A percentile compares a stretch with the other conserved stretches of the same genome.
Conservation (phyloP, 495 filamentous ascomycete genomes). For the Cladorrhinum samala region DNA sequence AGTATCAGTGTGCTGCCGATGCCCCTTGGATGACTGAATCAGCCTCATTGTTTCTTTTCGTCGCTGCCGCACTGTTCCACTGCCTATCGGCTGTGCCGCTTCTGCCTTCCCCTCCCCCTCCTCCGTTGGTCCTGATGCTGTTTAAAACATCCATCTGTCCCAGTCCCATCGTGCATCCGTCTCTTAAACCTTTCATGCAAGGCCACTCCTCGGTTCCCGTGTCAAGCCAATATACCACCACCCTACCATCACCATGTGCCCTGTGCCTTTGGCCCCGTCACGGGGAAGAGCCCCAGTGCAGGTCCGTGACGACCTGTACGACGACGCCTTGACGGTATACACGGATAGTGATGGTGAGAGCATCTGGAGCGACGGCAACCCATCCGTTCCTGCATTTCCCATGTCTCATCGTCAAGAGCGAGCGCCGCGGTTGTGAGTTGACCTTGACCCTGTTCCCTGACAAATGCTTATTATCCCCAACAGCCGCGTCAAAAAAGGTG, state of each 20-base stretch:
- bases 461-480: not conserved
- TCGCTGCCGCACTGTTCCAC: not conserved
- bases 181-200: not conserved
- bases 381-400: not conserved
- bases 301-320: not conserved
- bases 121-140: not conserved
- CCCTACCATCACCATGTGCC: too few species aligned
- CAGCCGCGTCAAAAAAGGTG: constrained; percentile 2
- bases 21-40: too few species aligned
- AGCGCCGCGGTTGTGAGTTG: constrained; percentile 2
- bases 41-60: not conserved
- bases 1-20: too few species aligned
- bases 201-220: too few species aligned
- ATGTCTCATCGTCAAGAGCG: not conserved
- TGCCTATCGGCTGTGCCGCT: not conserved
- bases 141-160: not conserved
- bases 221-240: too few species aligned
- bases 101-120: not conserved
- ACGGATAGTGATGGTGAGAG: constrained; percentile 10
- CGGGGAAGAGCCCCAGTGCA: too few species aligned
- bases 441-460: too few species aligned
- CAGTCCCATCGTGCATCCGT: not conserved
- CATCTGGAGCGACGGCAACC: constrained; percentile 1
- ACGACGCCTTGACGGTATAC: constrained; percentile 10
- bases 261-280: too few species aligned